Base-by-base conservation (phyloP, 1,139 yeast species). In the Pichia sp. region DNA sequence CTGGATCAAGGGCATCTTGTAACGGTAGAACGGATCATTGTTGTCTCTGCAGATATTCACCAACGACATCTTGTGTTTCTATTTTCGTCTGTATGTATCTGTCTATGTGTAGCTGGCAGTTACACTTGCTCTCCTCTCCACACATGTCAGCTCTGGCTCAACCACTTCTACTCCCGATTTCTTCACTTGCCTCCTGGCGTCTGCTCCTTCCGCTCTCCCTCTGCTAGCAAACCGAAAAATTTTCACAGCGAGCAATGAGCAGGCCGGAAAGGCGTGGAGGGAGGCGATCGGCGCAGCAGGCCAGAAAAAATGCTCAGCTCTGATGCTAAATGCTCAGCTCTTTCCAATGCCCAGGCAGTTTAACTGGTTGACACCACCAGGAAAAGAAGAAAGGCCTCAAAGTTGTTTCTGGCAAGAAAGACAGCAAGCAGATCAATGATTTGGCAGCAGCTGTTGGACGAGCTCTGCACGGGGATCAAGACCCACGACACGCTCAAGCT, bases 21-120 rank as follows among this genome's bases (percentile, higher is more conserved):
- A 93, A 77, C 99, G 96, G 82, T 95, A 93, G 74, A 93, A 93
- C 53, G 98, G 97, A 77, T 93, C 99, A 70, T 88, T 85, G 78
- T 93, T 93, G 70, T 90, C 97, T 79, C 99, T 90, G 74, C 96
- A 87, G 68, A 93, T 93, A 74, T 93, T 92, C 70, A 92, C 87
- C 67, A 85, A 78, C 59, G 96, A 87, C 97, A 90, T 90, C 23
- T 6, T 38, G 23, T 19, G 23, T 19, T 19, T 19, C 23, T 19
- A 19, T 19, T 19, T 19, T 3, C 23, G 23, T 19, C 23, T 19
- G 23, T 19, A 2, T 19, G 23, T 19, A 19, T 43, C 45, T 10
- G 3, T 40, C 34, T 31, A 8, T 8, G 3, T 40, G 15, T n/a
- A 40, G 3, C n/a, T n/a, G 11, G 43, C 23, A 10, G 43, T 40